These are phyloP conservation scores for Eucalyptus erythrocorys DNA, from an alignment of 345 rosid genomes.

Conservation along the genomic window DNA sequence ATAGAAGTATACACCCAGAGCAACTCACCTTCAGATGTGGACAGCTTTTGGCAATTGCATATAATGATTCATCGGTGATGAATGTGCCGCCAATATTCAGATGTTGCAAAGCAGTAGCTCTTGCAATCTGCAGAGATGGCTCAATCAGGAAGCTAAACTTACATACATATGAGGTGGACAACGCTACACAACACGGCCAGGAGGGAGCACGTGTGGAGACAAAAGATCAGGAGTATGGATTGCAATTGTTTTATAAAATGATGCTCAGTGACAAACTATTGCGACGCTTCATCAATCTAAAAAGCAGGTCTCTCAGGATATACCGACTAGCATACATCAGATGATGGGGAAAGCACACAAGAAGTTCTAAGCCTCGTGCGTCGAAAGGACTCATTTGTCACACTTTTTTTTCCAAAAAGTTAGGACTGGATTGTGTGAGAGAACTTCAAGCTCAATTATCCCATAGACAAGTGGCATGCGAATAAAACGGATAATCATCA, in stretches of 20 bases:
- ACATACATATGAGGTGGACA: not conserved
- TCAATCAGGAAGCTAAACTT: not conserved
- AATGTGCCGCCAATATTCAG: conserved; percentile 89
- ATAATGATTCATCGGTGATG: conserved; percentile 71
- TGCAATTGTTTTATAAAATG: not conserved
- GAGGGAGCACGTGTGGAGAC: not conserved
- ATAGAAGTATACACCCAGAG: not conserved
- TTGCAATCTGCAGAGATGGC: conserved; percentile 39
- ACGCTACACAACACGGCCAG: not conserved
- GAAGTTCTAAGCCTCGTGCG: not conserved
- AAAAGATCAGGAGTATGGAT: not conserved
- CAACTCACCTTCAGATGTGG: conserved; percentile 54
- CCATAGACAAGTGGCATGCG: not conserved
- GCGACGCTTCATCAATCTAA: not conserved
- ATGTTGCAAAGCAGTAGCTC: conserved; percentile 60
- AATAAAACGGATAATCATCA: not conserved
- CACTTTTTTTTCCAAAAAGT: not conserved
- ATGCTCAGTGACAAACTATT: not conserved
- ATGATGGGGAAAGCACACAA: not conserved
- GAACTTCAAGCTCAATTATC: not conserved
- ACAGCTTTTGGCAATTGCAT: conserved; percentile 67
- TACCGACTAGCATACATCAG: not conserved
- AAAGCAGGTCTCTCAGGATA: not conserved
- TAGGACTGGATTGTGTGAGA: not conserved
- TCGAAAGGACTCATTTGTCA: not conserved